These are phyloP conservation scores for Brassica hybrid DNA, from an alignment of 441 rosid genomes.

Conservation along the genomic window DNA sequence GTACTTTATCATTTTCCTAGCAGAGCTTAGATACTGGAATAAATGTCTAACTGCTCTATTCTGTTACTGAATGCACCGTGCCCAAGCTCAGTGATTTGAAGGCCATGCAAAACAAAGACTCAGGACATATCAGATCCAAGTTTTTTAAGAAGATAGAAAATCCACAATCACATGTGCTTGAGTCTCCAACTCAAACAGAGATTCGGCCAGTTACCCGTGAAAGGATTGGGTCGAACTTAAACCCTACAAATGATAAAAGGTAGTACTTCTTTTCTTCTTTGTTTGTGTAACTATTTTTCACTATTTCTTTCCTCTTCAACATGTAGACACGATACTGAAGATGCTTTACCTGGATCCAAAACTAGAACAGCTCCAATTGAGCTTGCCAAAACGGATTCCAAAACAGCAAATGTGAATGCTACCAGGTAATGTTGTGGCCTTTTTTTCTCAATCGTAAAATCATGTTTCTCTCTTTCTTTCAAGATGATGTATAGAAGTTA, in stretches of 20 bases:
- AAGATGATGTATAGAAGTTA: neutral
- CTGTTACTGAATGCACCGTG: conserved; percentile 44
- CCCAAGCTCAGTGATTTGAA: conserved; percentile 33
- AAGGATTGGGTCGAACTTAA: conserved; percentile 34
- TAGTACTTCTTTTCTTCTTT: conserved; percentile 1
- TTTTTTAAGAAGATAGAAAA: conserved; percentile 47
- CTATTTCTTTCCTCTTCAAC: conserved; percentile 1
- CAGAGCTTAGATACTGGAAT: conserved; percentile 9
- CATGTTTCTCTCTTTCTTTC: neutral
- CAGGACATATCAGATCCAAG: conserved; percentile 47
- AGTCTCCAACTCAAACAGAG: conserved; percentile 40
- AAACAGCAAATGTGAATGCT: conserved; percentile 12
- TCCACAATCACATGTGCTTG: conserved; percentile 38
- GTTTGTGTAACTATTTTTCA: conserved; percentile 11
- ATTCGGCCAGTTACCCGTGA: conserved; percentile 37
- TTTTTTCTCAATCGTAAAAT: conserved; percentile 16
- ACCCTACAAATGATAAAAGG: conserved; percentile 44
- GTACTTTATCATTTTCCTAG: conserved; percentile 17
- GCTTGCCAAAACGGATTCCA: conserved; percentile 19
- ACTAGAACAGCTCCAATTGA: conserved; percentile 24
- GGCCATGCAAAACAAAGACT: conserved; percentile 46
- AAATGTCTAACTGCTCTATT: conserved; percentile 18
- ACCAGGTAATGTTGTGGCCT: conserved; percentile 21
- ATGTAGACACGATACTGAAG: conserved; percentile 20
- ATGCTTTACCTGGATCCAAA: conserved; percentile 20